Base-by-base conservation (phyloP, 176 grass and related monocot genomes). In the Canna indica region DNA sequence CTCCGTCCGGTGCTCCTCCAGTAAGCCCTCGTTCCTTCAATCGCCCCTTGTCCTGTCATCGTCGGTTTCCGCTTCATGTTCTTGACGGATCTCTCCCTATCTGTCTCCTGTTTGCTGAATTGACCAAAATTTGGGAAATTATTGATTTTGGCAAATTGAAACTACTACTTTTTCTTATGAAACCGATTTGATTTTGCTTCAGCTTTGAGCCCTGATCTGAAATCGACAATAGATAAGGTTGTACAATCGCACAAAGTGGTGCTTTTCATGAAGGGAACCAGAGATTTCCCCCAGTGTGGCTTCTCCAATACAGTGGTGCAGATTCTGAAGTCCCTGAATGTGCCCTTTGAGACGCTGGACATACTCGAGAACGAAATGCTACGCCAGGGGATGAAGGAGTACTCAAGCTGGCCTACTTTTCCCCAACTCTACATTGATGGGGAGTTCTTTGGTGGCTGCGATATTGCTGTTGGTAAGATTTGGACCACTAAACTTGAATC, bases 331-430 rank as follows among this genome's bases (percentile, higher is more conserved):
- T 99, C 89, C 10, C 80, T 93, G 2, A 84, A 99, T 61, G 94
- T 85, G 52, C 94, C 89, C 28, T 97, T 97, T 47, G 89, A 93
- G 74, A 87, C 94, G 59, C 69, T 93, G 78, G 82, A 97, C 59
- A 88, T 99, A 26, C 89, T 93, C 14, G 79, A 83, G 72, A 99
- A 99, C 79, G 94, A 99, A 27, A 73, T 75, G 27, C 78, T 99
- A 38, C 84, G 94, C 0, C 86, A 92, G 73, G 89, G 94, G 22
- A 78, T 99, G 70, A 99, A 99, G 84, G 89, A 99, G 3, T 99
- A 99, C 82, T 99, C 94, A 59, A 81, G 80, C 80, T 99, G 94
- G 89, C 94, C 94, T 66, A 93, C 94, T 27, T 99, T 99, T 79
- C 94, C 89, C 1, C 89, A 99, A 77, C 86, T 99, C 64, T 99